A percentile compares a stretch with the other conserved stretches of the same genome.
Conservation (phyloP, 371 early-diverging fungal genomes). For the Mucor lusitanicus region DNA sequence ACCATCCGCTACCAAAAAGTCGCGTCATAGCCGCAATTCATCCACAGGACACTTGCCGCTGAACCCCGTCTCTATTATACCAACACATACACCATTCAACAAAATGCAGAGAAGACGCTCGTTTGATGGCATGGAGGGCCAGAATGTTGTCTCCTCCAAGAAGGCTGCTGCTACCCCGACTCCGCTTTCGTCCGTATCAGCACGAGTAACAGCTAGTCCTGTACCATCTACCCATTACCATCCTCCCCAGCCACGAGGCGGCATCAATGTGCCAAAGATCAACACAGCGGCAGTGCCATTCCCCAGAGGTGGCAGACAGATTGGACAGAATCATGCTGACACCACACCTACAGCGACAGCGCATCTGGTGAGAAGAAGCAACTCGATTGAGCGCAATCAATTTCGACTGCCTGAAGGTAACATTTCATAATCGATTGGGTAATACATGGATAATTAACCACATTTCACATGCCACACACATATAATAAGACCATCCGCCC, state of each 20-base stretch:
- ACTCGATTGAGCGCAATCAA: conserved; percentile 22
- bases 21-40: conserved; percentile 39
- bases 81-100: conserved; percentile 4
- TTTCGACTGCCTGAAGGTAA: conserved; percentile 8
- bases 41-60: conserved; percentile 28
- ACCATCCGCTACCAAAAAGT: not conserved
- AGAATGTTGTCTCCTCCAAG: conserved; percentile 1
- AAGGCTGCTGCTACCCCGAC: conserved; percentile 8
- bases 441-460: not conserved
- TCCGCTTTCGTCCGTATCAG: conserved; percentile 22
- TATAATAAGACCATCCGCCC: conserved; percentile 18
- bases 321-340: conserved; percentile 10
- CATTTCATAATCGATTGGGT: not conserved
- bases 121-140: conserved; percentile 24
- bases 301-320: conserved; percentile 45
- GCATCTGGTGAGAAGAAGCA: conserved; percentile 19
- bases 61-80: conserved; percentile 6
- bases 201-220: conserved; percentile 22
- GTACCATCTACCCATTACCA: not conserved
- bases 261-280: conserved; percentile 4
- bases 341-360: too few species aligned
- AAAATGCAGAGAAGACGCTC: conserved; percentile 38
- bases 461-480: not conserved
- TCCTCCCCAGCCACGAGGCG: not conserved
- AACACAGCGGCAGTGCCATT: conserved; percentile 30